Base-by-base conservation (phyloP, 2,329 filamentous ascomycete species). In the Calonectria hawksworthii region DNA sequence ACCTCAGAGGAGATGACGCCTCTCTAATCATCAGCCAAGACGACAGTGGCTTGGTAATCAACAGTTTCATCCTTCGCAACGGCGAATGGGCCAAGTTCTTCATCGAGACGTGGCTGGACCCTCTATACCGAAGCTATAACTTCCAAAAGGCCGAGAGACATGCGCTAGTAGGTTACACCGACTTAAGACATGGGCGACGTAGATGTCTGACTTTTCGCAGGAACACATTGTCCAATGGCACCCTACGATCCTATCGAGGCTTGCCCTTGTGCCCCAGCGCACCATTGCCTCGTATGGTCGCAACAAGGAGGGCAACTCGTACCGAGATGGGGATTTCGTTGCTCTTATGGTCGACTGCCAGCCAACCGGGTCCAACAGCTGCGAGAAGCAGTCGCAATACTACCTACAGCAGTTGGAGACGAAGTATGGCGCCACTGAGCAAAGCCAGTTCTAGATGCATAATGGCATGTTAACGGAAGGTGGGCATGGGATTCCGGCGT, bases 201-300 rank as follows among this genome's bases (percentile, higher is more conserved):
- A 21, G 44, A 26, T 75, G 36, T 70, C 82, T 87, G 76, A 88
- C 76, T 28, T 14, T 52, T 38, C 26, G 16, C 76, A 96, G 94
- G 94, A 96, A 86, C 95, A 97, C 83, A 94, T 96, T 78, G 92
- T 95, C 41, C 96, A 98, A 88, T 99, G 97, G 98, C 97, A 99
- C 83, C 96, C 96, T 34, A 99, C 97, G 0, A 94, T 99, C 56
- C 91, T 99, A 14, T 95, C 96, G 47, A 97, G 96, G 83, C 87
- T 99, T 75, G 96, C 94, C 1, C 89, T 99, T 28, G 89, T 99
- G n/a, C 96, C 96, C 3, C 97, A 99, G 85, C 91, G 93, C 67
- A 89, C 90, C 41, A 87, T 99, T 83, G 98, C 98, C 82, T 91
- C 95, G 0, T 99, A 98, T 85, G 93, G 89, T 75, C 86, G 86